These are phyloP conservation scores for Ceratopteris richardii DNA, from an alignment of 75 land plant species.

Conservation along the genomic window DNA sequence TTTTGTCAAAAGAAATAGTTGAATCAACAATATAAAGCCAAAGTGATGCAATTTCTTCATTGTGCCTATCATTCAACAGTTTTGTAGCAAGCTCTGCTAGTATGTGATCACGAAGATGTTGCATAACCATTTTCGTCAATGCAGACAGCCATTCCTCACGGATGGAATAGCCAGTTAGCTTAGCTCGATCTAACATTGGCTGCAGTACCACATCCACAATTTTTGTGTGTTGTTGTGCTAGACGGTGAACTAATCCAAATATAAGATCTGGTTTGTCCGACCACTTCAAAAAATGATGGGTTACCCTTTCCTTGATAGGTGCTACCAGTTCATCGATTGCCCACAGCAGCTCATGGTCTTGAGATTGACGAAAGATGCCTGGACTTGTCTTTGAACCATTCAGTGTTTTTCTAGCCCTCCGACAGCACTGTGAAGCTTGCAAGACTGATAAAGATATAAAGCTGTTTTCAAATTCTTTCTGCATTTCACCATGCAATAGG, in stretches of 20 bases:
- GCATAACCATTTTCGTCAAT: conserved; percentile 53
- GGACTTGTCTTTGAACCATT: conserved; percentile 9
- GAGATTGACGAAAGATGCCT: conserved; percentile 8
- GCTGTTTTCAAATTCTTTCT: conserved; percentile 48
- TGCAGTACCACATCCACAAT: conserved; percentile 79
- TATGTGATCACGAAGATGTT: conserved; percentile 57
- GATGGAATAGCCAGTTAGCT: conserved; percentile 75
- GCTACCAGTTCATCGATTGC: conserved; percentile 79
- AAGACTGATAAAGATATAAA: conserved; percentile 67
- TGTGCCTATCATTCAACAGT: conserved; percentile 37
- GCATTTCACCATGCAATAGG: conserved; percentile 49
- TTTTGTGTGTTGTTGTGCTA: conserved; percentile 69
- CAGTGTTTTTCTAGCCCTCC: conserved; percentile 53
- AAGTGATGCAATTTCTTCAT: conserved; percentile 16
- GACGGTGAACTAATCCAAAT: conserved; percentile 69
- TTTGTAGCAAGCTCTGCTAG: conserved; percentile 44
- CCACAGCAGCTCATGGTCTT: conserved; percentile 71
- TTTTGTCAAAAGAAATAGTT: conserved; percentile 58
- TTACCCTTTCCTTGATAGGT: conserved; percentile 52
- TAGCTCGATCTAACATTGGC: conserved; percentile 73
- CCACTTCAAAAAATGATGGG: conserved; percentile 81
- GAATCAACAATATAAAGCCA: conserved; percentile 65
- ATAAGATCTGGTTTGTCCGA: conserved; percentile 81
- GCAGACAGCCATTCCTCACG: conserved; percentile 96
- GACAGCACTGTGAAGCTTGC: conserved; percentile 65